Evolutionary conservation across 805 yeast genomes (phyloP).

Genomic region (Nematodospora valgi): DNA sequence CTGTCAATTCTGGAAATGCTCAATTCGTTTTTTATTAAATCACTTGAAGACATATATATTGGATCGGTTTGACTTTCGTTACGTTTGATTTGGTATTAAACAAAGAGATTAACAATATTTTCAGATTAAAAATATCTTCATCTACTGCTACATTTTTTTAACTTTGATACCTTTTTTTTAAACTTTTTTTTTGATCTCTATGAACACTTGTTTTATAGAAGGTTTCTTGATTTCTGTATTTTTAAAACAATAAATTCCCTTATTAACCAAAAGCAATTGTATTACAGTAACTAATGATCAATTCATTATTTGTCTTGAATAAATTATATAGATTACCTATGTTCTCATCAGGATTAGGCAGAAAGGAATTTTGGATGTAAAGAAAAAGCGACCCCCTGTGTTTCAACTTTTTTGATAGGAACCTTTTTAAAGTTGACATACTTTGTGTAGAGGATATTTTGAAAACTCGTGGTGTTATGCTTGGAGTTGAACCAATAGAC

Average conservation of each 20-base stretch:
- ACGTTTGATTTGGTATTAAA: too few relatives aligned
- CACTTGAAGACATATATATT: too few relatives aligned
- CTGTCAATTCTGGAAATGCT: constrained; percentile 58
- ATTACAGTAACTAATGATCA: constrained; percentile 37
- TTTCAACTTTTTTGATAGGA: constrained; percentile 39
- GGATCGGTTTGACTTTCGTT: too few relatives aligned
- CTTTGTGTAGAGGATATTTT: constrained; percentile 46
- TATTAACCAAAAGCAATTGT: constrained; percentile 38
- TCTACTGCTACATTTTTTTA: too few relatives aligned
- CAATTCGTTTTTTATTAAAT: constrained; percentile 45
- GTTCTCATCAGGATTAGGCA: constrained; percentile 39
- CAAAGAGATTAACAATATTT: too few relatives aligned
- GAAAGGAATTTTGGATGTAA: constrained; percentile 40
- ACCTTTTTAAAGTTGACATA: constrained; percentile 44
- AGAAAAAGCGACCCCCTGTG: constrained; percentile 21
- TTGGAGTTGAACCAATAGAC: constrained; percentile 57
- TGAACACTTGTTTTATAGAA: too few relatives aligned
- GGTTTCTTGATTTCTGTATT: too few relatives aligned
- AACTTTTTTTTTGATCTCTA: too few relatives aligned
- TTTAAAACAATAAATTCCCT: not conserved
- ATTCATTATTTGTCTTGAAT: constrained; percentile 32
- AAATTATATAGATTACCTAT: constrained; percentile 27
- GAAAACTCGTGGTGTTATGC: constrained; percentile 48
- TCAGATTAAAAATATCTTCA: too few relatives aligned
- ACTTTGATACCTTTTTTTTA: too few relatives aligned